Percentiles rank a stretch among this genome's conserved stretches.
Conservation (phyloP, 2,329 filamentous ascomycete genomes). For the Epichloe amarillans region DNA sequence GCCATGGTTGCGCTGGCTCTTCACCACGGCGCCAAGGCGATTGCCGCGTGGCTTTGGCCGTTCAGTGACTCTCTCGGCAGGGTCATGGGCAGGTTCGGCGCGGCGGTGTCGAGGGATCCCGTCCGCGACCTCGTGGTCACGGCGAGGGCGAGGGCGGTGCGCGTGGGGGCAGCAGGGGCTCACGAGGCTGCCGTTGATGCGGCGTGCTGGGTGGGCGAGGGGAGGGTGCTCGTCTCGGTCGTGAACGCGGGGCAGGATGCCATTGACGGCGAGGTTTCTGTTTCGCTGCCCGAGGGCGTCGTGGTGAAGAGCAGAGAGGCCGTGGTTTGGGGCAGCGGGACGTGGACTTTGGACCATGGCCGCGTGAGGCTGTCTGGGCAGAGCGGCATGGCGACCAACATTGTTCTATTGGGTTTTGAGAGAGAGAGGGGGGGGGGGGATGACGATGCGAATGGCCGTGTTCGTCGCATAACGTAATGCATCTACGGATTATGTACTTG, state of each 20-base stretch:
- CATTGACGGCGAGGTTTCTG: slow-evolving; percentile 4
- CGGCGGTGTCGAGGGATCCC: slow-evolving; percentile 21
- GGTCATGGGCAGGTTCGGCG: slow-evolving; percentile 26
- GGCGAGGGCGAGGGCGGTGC: slow-evolving; percentile 12
- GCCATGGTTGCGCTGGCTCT: slow-evolving; percentile 32
- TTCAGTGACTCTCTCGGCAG: slow-evolving; percentile 21
- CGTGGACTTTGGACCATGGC: slow-evolving; percentile 7
- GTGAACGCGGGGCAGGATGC: slow-evolving; percentile 13
- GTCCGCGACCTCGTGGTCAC: slow-evolving; percentile 26
- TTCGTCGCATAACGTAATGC: not conserved
- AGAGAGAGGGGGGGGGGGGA: not conserved
- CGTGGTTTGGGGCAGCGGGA: slow-evolving; percentile 11
- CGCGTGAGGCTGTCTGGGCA: slow-evolving; percentile 5
- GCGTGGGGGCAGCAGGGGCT: slow-evolving; percentile 1
- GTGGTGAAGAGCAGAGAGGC: slow-evolving; percentile 3
- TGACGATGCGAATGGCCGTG: not conserved
- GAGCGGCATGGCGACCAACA: slow-evolving; percentile 14
- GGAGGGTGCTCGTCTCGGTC: slow-evolving; percentile 10
- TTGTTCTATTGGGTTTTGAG: slow-evolving; percentile 7
- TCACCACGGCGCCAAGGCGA: slow-evolving; percentile 30
- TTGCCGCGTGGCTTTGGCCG: slow-evolving; percentile 34
- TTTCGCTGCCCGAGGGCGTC: slow-evolving; percentile 8
- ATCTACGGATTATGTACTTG: not conserved
- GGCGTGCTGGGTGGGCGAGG: slow-evolving; percentile 11
- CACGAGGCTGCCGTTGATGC: slow-evolving; percentile 9